phyloP scores from a whole-genome alignment of 371 early-diverging fungal species.

The Dichotomocladium elegans region DNA sequence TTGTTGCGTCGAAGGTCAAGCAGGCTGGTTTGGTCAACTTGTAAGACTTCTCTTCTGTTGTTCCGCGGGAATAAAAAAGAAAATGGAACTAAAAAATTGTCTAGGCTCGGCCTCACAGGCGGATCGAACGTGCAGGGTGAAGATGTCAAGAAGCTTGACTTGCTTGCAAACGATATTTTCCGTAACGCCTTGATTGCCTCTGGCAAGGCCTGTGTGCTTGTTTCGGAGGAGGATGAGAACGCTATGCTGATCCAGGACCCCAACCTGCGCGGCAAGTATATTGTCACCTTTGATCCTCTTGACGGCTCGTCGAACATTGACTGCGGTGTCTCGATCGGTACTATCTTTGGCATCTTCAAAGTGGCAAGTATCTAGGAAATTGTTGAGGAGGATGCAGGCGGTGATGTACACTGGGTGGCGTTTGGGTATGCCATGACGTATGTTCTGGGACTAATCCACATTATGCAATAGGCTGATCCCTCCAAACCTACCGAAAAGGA shows the following conservation, averaged over 20 bases:
- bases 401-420: no score
- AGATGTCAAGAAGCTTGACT: conserved; percentile 95
- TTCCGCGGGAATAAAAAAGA: not conserved
- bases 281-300: conserved; percentile 96
- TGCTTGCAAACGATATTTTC: conserved; percentile 96
- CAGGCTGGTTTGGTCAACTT: conserved; percentile 95
- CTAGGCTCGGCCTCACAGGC: conserved; percentile 83
- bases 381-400: no score
- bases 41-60: conserved; percentile 52
- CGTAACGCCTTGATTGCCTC: conserved; percentile 90
- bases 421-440: no score
- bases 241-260: conserved; percentile 81
- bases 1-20: conserved; percentile 93
- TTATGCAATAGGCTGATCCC: conserved; percentile 44
- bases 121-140: conserved; percentile 92
- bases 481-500: conserved; percentile 58
- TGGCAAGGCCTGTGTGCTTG: conserved; percentile 88
- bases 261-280: conserved; percentile 82
- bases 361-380: conserved; percentile 72
- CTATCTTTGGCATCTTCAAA: conserved; percentile 96
- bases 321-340: conserved; percentile 96
- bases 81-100: not conserved
- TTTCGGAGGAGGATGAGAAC: conserved; percentile 96
- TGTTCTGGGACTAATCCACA: no score
- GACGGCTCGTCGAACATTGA: conserved; percentile 98